Percentiles rank a stretch among this genome's conserved stretches.
These are phyloP conservation scores for Saturnispora dispora DNA, from an alignment of 805 yeast genomes.

Conservation along the genomic window DNA sequence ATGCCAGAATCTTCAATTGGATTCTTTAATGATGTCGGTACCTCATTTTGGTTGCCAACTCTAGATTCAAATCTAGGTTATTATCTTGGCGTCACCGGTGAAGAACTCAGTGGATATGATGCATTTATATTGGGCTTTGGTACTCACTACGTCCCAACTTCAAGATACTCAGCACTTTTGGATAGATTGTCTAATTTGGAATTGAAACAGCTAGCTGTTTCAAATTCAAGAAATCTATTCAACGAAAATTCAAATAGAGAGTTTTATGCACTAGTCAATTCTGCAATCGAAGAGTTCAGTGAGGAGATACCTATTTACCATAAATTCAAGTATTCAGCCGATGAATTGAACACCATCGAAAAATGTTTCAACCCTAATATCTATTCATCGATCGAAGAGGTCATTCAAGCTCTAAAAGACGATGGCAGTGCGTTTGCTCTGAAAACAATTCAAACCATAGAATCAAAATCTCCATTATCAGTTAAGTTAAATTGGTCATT, in stretches of 20 bases:
- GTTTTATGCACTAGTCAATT: constrained; percentile 51
- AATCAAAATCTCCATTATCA: constrained; percentile 68
- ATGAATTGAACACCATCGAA: constrained; percentile 58
- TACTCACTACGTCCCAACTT: constrained; percentile 77
- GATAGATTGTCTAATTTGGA: constrained; percentile 58
- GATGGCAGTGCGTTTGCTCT: constrained; percentile 61
- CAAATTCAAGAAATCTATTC: constrained; percentile 15
- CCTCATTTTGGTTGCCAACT: constrained; percentile 79
- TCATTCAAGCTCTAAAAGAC: constrained; percentile 41
- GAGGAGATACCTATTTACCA: constrained; percentile 57
- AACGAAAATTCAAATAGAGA: constrained; percentile 22
- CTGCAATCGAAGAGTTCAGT: constrained; percentile 70
- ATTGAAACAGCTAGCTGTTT: constrained; percentile 16
- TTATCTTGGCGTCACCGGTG: constrained; percentile 82
- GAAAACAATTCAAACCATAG: constrained; percentile 45
- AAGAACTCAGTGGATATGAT: constrained; percentile 66
- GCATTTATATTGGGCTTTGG: constrained; percentile 79
- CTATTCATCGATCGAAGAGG: constrained; percentile 40
- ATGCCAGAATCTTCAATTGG: constrained; percentile 99
- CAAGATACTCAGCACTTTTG: constrained; percentile 51
- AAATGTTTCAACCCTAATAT: constrained; percentile 45
- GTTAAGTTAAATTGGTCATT: constrained; percentile 63
- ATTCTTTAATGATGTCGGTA: constrained; percentile 92
- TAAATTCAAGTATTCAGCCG: constrained; percentile 46
- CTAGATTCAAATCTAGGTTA: constrained; percentile 77